Evolutionary conservation across 805 yeast genomes (phyloP), one percentile per base, ranked within the genome.

Genomic region (Clavispora vitiphila): DNA sequence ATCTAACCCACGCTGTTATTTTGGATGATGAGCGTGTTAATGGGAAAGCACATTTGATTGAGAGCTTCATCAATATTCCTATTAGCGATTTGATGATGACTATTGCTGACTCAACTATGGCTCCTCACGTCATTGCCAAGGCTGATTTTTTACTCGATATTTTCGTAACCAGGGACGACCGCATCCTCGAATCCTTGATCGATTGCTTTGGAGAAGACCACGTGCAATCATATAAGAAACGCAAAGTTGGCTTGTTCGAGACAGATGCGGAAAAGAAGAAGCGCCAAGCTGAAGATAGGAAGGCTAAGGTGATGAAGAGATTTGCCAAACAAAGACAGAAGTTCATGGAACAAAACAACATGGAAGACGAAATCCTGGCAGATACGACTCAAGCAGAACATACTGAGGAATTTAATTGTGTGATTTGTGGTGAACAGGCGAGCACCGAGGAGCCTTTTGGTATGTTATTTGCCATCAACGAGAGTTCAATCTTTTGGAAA

Each of bases 1-100:
- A 85, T 56, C 66, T 86, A 38, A 48, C 83, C 2, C 88, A 85
- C 62, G 90, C 86, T 5, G 66, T 81, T 7, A 54, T 84, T 15
- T 53, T 65, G 22, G 83, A 80, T 53, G 72, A 72, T 40, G 80
- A 74, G 44, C 41, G 42, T 8, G 35, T 65, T 3, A 58, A 68
- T 47, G 82, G 79, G 1, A 42, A 55, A 8, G 41, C 54, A 1
- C 63, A 72, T 34, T 48, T 73, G 19, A 67, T 72, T 24, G 72
- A 71, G n/a, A 52, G 62, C 2, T 80, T 75, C 46, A 58, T 76
- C n/a, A 62, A 65, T 19, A 75, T 78, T 35, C 85, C 87, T 4
- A 67, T 80, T 25, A 66, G 81, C 53, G 77, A 76, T 44, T 61
- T 77, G 19, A 60, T 83, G n/a, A 61, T 81, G 38, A 63, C 76